Evolutionary conservation across 2,329 filamentous ascomycete species (phyloP), one percentile per base, ranked within the genome.

Genomic region (Calonectria honghensis): DNA sequence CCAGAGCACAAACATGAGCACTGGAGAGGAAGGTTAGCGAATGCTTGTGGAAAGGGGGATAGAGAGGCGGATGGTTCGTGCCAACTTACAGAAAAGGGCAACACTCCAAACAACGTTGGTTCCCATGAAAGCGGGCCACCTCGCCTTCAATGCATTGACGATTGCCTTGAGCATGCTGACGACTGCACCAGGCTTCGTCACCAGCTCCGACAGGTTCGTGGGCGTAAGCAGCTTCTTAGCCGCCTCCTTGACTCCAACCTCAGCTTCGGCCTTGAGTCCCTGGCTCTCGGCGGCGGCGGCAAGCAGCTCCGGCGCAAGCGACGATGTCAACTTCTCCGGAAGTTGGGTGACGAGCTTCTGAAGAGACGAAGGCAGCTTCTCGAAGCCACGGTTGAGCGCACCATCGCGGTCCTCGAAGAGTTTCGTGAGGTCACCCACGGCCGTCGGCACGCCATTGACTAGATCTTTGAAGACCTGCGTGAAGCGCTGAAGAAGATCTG

Each of bases 1-100:
- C 96, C 96, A 99, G 80, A 98, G 93, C 57, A 98, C 95, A 83
- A 98, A 97, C 72, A 99, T 90, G 20, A 98, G 90, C 70, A 98
- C 95, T 94, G 71, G 75, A 18, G 1, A 16, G 3, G 18, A 64
- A 63, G 24, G 39, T 77, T 61, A 76, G 74, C 18, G 37, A 54
- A 27, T 39, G n/a, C 16, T 9, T 13, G 32, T n/a, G 13, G 10
- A 7, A 31, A 20, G 31, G n/a, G 13, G 6, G 48, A 24, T 51
- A 16, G 35, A 48, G 45, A 45, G 18, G 6, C 14, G 1, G 4
- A 20, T 4, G 20, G n/a, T 20, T n/a, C 20, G 6, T 31, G 29
- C 29, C 31, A 27, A 83, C 94, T 89, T 90, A 96, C 95, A 89
- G 81, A 97, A 98, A 1, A 98, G 87, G 0, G 95, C 96, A 77